Conservation (phyloP, 768 basidiomycete genomes). For the Peribolospora kevripleyi region DNA sequence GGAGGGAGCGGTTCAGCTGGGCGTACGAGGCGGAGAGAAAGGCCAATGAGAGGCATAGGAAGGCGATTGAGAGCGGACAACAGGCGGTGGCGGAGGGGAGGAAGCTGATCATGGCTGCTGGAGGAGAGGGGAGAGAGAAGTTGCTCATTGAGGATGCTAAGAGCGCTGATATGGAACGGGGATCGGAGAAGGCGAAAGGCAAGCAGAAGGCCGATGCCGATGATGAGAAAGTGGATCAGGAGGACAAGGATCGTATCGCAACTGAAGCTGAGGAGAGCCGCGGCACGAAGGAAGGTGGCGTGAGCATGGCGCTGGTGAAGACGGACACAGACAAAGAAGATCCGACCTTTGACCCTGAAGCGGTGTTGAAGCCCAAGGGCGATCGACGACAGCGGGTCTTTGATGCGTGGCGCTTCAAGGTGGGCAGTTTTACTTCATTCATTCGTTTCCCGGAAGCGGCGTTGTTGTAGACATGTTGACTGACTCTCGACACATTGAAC, state of each 20-base stretch:
- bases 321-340: too few relatives aligned
- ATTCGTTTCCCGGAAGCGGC: background rate
- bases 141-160: conserved; percentile 6
- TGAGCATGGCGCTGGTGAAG: too few relatives aligned
- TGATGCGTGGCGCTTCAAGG: too few relatives aligned
- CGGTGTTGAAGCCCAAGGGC: too few relatives aligned
- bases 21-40: conserved; percentile 76
- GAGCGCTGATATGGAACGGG: conserved; percentile 13
- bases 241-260: background rate
- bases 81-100: conserved; percentile 13
- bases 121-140: background rate
- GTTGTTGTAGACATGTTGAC: background rate
- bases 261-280: background rate
- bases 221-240: background rate
- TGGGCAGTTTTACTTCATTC: background rate
- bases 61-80: conserved; percentile 13
- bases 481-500: conserved; percentile 2
- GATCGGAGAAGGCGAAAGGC: conserved; percentile 5
- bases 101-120: conserved; percentile 4
- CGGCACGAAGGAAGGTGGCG: background rate
- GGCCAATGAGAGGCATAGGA: conserved; percentile 39
- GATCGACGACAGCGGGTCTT: too few relatives aligned
- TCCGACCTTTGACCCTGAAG: too few relatives aligned
- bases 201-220: conserved; percentile 7
- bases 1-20: conserved; percentile 67